Percentiles rank a stretch among this genome's conserved stretches.
Evolutionary conservation across 441 rosid genomes (phyloP).

Genomic region (Eutrema salsugineum): DNA sequence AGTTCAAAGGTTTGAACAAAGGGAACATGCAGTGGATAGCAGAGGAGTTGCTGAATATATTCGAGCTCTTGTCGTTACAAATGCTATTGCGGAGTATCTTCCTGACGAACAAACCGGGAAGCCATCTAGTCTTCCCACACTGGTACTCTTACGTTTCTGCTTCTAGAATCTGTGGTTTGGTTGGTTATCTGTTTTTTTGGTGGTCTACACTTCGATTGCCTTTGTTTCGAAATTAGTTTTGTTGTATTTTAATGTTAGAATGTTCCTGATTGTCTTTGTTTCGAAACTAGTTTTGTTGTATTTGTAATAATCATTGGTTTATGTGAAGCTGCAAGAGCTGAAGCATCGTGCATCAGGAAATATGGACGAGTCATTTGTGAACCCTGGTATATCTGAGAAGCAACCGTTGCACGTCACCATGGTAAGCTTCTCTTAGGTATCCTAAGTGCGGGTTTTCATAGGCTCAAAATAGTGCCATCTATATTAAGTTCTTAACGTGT

Average conservation of each 20-base stretch:
- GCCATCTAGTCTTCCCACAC: slow-evolving; percentile 76
- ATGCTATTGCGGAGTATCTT: slow-evolving; percentile 84
- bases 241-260: neutral
- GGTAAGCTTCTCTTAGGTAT: slow-evolving; percentile 44
- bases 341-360: slow-evolving; percentile 85
- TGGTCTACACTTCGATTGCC: neutral
- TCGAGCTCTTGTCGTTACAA: slow-evolving; percentile 72
- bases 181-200: neutral
- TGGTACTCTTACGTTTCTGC: slow-evolving; percentile 45
- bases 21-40: slow-evolving; percentile 80
- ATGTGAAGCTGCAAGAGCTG: slow-evolving; percentile 79
- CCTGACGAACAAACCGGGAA: slow-evolving; percentile 84
- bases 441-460: neutral
- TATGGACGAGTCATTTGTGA: slow-evolving; percentile 59
- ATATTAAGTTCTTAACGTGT: neutral
- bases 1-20: slow-evolving; percentile 77
- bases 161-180: neutral
- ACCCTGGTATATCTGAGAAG: slow-evolving; percentile 88
- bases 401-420: slow-evolving; percentile 93
- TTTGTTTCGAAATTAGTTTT: neutral
- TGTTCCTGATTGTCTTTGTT: neutral
- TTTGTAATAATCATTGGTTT: slow-evolving; percentile 18
- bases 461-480: neutral
- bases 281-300: neutral
- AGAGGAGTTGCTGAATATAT: slow-evolving; percentile 90